Evolutionary conservation across 2,329 filamentous ascomycete genomes (phyloP).

Genomic region (Arthroderma sp.): DNA sequence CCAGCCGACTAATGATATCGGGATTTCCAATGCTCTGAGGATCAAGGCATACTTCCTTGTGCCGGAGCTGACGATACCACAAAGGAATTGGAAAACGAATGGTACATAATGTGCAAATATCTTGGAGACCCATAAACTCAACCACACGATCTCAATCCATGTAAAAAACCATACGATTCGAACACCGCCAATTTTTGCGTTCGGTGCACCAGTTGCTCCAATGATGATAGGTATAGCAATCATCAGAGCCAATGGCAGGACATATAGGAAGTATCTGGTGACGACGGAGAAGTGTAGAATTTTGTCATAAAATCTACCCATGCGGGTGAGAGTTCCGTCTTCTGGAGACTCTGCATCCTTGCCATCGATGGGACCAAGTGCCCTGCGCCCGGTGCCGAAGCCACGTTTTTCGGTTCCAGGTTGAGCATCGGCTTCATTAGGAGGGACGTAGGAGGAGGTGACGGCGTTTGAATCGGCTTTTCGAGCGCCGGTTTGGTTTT

Average conservation of each 20-base stretch:
- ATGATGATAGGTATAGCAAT: conserved; percentile 52
- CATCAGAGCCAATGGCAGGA: conserved; percentile 43
- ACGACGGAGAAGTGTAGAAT: conserved; percentile 50
- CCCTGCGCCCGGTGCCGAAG: conserved; percentile 23
- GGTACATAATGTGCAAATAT: conserved; percentile 46
- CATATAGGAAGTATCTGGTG: conserved; percentile 51
- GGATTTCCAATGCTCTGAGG: conserved; percentile 45
- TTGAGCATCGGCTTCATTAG: conserved; percentile 20
- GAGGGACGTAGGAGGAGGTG: conserved; percentile 19
- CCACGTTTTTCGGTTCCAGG: neutral
- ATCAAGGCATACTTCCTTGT: conserved; percentile 52
- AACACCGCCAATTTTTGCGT: conserved; percentile 42
- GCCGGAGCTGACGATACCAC: conserved; percentile 51
- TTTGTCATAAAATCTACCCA: conserved; percentile 48
- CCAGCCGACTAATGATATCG: conserved; percentile 49
- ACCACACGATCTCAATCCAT: conserved; percentile 53
- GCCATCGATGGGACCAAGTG: conserved; percentile 15
- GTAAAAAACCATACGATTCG: conserved; percentile 49
- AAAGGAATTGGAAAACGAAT: conserved; percentile 46
- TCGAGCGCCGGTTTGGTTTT: conserved; percentile 33
- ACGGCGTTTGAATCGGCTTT: conserved; percentile 24
- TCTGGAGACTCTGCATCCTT: conserved; percentile 31
- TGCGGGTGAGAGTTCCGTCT: conserved; percentile 43
- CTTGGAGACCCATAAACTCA: conserved; percentile 50
- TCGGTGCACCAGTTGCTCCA: conserved; percentile 38